phyloP scores from a whole-genome alignment of 495 filamentous ascomycete species.

The Tirmania nivea region DNA sequence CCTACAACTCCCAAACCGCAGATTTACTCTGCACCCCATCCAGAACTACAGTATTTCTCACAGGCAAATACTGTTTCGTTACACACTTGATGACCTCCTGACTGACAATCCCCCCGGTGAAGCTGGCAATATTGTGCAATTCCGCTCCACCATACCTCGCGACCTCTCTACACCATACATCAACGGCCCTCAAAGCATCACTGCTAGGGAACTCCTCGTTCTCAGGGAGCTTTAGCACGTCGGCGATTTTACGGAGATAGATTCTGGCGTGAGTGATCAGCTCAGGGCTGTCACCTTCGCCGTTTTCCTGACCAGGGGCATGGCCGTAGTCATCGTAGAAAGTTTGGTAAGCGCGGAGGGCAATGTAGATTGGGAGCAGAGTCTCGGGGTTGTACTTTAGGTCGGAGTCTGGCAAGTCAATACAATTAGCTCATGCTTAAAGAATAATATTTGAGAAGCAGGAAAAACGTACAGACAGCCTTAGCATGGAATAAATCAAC shows the following conservation, averaged over 20 bases:
- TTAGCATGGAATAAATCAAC: background rate
- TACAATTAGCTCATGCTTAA: background rate
- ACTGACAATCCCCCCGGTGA: conserved; percentile 77
- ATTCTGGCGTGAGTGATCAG: conserved; percentile 4
- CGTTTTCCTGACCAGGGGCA: conserved; percentile 5
- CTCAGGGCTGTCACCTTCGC: conserved; percentile 3
- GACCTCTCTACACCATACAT: conserved; percentile 39
- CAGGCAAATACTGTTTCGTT: conserved; percentile 86
- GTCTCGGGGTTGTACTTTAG: conserved; percentile 24
- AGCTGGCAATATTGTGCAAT: conserved; percentile 79
- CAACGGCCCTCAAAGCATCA: conserved; percentile 10
- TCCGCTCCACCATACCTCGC: conserved; percentile 64
- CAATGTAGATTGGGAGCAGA: conserved; percentile 37
- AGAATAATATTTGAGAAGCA: too few relatives aligned
- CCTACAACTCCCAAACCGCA: conserved; percentile 35
- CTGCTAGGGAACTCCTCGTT: background rate
- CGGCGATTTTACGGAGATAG: conserved; percentile 9
- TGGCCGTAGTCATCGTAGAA: conserved; percentile 2
- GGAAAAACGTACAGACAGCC: background rate
- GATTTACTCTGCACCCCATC: conserved; percentile 69
- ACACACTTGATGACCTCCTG: conserved; percentile 86
- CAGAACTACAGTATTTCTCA: conserved; percentile 84
- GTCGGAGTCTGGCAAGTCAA: background rate
- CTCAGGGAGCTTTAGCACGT: conserved; percentile 2
- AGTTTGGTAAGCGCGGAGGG: conserved; percentile 32